These are phyloP conservation scores for Karstenula rhodostoma DNA, from an alignment of 2,329 filamentous ascomycete genomes.

Conservation along the genomic window DNA sequence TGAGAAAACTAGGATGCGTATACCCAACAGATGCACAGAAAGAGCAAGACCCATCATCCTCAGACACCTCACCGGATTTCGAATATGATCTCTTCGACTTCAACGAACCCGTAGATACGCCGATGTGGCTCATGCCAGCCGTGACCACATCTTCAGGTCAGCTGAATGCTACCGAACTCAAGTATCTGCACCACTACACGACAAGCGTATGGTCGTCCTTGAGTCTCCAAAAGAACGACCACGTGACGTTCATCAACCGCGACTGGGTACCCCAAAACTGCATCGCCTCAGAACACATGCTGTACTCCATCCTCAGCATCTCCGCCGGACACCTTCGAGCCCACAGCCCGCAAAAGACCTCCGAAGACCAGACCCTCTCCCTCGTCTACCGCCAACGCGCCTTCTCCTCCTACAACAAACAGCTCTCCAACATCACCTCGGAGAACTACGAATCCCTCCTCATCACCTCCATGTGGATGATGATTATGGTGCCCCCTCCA, in stretches of 20 bases:
- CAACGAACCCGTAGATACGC: constrained; percentile 17
- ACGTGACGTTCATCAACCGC: constrained; percentile 29
- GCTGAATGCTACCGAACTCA: constrained; percentile 29
- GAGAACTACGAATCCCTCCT: constrained; percentile 45
- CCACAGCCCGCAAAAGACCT: constrained; percentile 18
- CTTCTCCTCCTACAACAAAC: constrained; percentile 34
- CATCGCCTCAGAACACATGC: constrained; percentile 32
- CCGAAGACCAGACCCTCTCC: constrained; percentile 22
- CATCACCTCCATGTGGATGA: constrained; percentile 34
- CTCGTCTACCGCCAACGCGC: constrained; percentile 39
- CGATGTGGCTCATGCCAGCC: constrained; percentile 31
- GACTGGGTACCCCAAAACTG: constrained; percentile 33
- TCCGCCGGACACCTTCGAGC: constrained; percentile 33
- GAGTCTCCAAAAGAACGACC: constrained; percentile 28
- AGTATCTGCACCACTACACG: constrained; percentile 39
- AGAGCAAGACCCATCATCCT: constrained; percentile 14
- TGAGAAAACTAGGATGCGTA: constrained; percentile 35
- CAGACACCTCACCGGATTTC: neutral
- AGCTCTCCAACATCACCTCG: constrained; percentile 38
- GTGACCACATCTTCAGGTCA: constrained; percentile 29
- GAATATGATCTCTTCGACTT: constrained; percentile 23
- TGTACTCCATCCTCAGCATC: constrained; percentile 40
- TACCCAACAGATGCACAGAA: constrained; percentile 25
- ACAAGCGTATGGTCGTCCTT: constrained; percentile 34
- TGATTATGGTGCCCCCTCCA: constrained; percentile 32